phyloP scores from a whole-genome alignment of 2,329 filamentous ascomycete species.

The Colletotrichum orbiculare region DNA sequence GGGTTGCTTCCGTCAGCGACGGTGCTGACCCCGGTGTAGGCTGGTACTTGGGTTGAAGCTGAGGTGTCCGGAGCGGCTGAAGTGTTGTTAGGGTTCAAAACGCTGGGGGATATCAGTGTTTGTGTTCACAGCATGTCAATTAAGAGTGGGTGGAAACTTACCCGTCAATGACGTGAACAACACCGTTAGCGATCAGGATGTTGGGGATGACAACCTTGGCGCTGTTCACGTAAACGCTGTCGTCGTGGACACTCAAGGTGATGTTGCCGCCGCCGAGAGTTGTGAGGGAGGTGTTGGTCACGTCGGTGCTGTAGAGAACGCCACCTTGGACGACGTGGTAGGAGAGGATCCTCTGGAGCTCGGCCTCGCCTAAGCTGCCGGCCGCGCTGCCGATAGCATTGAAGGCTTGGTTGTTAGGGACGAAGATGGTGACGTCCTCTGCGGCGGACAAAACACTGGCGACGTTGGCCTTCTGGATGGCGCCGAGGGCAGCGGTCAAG shows the following conservation, averaged over 20 bases:
- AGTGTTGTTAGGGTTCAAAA: constrained; percentile 67
- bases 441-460: constrained; percentile 52
- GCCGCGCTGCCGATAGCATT: constrained; percentile 64
- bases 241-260: constrained; percentile 52
- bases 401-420: constrained; percentile 71
- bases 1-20: constrained; percentile 57
- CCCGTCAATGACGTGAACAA: constrained; percentile 69
- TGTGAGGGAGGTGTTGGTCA: constrained; percentile 37
- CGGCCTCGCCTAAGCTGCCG: constrained; percentile 55
- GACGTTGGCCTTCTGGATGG: constrained; percentile 57
- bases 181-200: constrained; percentile 64
- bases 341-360: constrained; percentile 64
- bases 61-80: constrained; percentile 54
- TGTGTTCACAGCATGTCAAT: not conserved
- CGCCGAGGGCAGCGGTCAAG: constrained; percentile 58
- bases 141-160: constrained; percentile 44
- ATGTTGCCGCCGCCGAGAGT: constrained; percentile 40
- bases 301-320: constrained; percentile 60
- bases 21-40: constrained; percentile 64
- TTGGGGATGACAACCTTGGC: constrained; percentile 61
- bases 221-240: constrained; percentile 57
- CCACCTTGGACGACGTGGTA: constrained; percentile 73
- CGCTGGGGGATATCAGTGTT: constrained; percentile 45
- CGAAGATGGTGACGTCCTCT: constrained; percentile 71
- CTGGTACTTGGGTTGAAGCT: constrained; percentile 59